A percentile compares a stretch with the other conserved stretches of the same genome.
These are phyloP conservation scores for Escallonia herrerae DNA, from an alignment of 129 eudicot species.

Conservation along the genomic window DNA sequence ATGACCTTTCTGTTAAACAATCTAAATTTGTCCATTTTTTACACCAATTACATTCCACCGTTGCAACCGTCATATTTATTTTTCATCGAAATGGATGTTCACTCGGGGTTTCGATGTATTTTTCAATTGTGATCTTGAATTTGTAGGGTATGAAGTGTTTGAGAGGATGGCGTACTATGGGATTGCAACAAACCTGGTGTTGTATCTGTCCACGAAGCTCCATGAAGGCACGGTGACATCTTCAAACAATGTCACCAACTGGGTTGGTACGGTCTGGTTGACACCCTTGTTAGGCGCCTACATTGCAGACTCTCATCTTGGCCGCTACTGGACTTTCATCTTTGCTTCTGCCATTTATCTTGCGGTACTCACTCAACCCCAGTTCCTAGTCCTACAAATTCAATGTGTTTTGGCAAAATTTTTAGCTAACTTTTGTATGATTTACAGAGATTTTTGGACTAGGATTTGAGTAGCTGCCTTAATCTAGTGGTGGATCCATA, in stretches of 20 bases:
- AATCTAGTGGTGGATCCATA: no score
- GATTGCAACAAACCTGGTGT: constrained; percentile 52
- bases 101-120: no score
- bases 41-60: no score
- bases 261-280: constrained; percentile 65
- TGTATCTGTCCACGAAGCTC: constrained; percentile 40
- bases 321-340: constrained; percentile 73
- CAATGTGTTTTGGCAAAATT: no score
- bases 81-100: no score
- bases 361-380: constrained; percentile 17
- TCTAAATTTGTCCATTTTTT: no score
- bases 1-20: no score
- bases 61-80: no score
- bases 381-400: no score
- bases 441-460: no score
- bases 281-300: constrained; percentile 73
- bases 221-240: constrained; percentile 73
- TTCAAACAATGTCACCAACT: constrained; percentile 66
- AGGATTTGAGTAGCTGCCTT: no score
- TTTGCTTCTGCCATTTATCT: constrained; percentile 41
- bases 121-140: not conserved
- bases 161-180: constrained; percentile 72
- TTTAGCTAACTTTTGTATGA: no score
- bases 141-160: constrained; percentile 57
- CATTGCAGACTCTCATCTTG: constrained; percentile 53